A percentile compares a stretch with the other conserved stretches of the same genome.
Evolutionary conservation across 495 filamentous ascomycete genomes (phyloP).

Genomic region (Alectoria sarmentosa): DNA sequence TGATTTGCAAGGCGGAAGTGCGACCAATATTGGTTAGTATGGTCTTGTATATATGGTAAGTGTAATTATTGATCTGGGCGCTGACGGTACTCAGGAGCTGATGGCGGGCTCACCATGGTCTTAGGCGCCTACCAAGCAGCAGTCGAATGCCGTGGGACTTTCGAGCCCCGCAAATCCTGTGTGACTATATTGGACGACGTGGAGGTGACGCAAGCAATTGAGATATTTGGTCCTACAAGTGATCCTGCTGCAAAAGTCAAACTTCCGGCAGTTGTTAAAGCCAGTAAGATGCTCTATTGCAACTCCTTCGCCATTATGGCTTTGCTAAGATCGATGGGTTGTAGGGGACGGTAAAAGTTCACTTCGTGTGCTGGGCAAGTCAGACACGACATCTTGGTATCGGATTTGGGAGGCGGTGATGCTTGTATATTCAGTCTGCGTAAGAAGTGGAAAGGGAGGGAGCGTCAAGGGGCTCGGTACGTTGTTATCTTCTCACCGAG

Average conservation of each 20-base stretch:
- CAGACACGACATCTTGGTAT: neutral
- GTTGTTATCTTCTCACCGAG: neutral
- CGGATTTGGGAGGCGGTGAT: neutral
- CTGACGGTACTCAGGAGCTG: neutral
- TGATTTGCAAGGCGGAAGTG: neutral
- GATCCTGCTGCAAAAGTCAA: neutral
- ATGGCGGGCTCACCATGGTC: neutral
- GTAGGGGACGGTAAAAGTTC: neutral
- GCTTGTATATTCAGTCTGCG: neutral
- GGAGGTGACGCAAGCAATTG: neutral
- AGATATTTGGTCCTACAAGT: neutral
- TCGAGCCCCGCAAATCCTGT: neutral
- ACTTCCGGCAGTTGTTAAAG: neutral
- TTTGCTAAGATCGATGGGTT: neutral
- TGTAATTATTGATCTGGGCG: neutral
- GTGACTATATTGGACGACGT: neutral
- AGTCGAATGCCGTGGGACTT: neutral
- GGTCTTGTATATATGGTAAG: neutral
- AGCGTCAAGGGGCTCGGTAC: neutral
- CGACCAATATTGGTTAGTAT: neutral
- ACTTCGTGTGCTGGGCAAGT: neutral
- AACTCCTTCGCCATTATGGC: neutral
- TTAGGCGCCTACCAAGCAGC: neutral
- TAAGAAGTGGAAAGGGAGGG: neutral
- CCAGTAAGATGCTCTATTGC: neutral